Percentiles rank a stretch among this genome's conserved stretches.
Conservation (phyloP, 805 yeast species). For the Starmerella apis region DNA sequence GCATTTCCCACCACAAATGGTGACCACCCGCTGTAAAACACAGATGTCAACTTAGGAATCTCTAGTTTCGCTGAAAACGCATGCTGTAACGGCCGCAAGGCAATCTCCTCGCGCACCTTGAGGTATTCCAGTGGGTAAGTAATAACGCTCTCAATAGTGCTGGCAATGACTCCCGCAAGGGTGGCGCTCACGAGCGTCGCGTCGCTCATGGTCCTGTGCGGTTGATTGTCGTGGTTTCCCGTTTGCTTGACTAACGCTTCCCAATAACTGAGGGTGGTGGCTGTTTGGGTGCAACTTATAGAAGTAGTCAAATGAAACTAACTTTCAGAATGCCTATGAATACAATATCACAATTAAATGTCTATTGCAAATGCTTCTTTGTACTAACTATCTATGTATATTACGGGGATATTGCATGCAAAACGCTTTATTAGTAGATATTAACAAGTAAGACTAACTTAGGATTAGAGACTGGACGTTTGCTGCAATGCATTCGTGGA, state of each 20-base stretch:
- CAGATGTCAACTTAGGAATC: conserved; percentile 23
- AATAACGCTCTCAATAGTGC: conserved; percentile 31
- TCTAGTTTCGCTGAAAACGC: conserved; percentile 14
- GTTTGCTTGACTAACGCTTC: conserved; percentile 1
- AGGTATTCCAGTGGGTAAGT: conserved; percentile 37
- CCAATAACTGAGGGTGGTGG: neutral
- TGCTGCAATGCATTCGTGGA: too few species aligned
- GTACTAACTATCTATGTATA: too few species aligned
- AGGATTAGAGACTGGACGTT: too few species aligned
- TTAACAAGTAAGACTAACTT: too few species aligned
- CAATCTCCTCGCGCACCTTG: conserved; percentile 33
- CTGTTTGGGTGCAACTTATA: too few species aligned
- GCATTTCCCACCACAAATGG: conserved; percentile 68
- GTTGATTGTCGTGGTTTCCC: neutral
- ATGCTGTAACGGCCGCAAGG: conserved; percentile 20
- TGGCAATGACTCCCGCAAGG: conserved; percentile 34
- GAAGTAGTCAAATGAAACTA: too few species aligned
- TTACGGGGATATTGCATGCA: too few species aligned
- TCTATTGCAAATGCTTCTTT: too few species aligned
- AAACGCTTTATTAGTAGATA: too few species aligned
- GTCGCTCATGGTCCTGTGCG: conserved; percentile 5
- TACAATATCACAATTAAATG: too few species aligned
- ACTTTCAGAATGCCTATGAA: too few species aligned
- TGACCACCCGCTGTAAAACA: conserved; percentile 50
- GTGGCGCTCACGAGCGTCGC: conserved; percentile 30